Evolutionary conservation across 1,139 yeast genomes (phyloP).

Genomic region (Candida tropicalis): DNA sequence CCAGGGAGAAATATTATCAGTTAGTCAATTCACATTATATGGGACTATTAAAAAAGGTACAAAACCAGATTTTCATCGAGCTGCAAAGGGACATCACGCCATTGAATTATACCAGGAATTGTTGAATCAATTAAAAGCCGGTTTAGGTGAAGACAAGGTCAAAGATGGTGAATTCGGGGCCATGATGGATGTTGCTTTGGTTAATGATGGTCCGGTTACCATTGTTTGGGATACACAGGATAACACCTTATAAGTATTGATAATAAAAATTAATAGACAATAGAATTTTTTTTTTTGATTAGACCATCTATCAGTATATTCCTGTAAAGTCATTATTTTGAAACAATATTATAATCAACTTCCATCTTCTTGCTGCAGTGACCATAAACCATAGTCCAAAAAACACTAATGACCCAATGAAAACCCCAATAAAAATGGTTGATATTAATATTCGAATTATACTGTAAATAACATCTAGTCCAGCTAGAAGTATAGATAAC

Average conservation of each 20-base stretch:
- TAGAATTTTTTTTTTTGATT: not conserved
- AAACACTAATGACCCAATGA: slow-evolving; percentile 15
- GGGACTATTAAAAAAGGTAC: slow-evolving; percentile 87
- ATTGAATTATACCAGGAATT: slow-evolving; percentile 66
- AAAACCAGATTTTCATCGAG: slow-evolving; percentile 90
- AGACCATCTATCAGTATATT: slow-evolving; percentile 13
- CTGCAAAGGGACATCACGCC: slow-evolving; percentile 83
- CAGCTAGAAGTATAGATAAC: slow-evolving; percentile 19
- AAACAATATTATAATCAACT: slow-evolving; percentile 14
- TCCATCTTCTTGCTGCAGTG: slow-evolving; percentile 19
- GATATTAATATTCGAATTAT: slow-evolving; percentile 22
- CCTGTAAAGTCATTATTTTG: slow-evolving; percentile 16
- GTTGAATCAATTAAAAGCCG: slow-evolving; percentile 47
- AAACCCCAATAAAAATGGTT: slow-evolving; percentile 19
- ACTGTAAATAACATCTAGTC: slow-evolving; percentile 24
- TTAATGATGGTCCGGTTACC: slow-evolving; percentile 86
- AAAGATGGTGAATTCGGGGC: slow-evolving; percentile 93
- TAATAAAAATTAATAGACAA: not conserved
- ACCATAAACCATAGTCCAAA: slow-evolving; percentile 17
- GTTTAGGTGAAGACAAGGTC: slow-evolving; percentile 64
- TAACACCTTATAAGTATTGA: slow-evolving; percentile 13
- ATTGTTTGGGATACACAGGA: slow-evolving; percentile 68
- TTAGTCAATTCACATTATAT: slow-evolving; percentile 87
- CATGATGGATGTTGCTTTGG: slow-evolving; percentile 89
- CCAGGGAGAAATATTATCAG: slow-evolving; percentile 39